Evolutionary conservation across 768 basidiomycete genomes (phyloP), one percentile per base, ranked within the genome.

Genomic region (Mycena galopus): DNA sequence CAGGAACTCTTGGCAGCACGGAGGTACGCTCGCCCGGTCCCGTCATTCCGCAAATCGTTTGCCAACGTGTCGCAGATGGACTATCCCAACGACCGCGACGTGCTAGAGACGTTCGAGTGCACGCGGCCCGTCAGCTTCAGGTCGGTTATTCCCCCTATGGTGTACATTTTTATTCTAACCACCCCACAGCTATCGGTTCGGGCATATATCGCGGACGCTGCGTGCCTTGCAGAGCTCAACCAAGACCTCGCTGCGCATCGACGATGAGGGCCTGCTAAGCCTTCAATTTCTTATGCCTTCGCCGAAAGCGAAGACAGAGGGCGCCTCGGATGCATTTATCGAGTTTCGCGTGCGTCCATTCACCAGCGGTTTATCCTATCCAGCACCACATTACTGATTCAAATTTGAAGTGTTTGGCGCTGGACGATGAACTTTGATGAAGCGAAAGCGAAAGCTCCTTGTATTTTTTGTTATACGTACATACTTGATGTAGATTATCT

Each of bases 61-160:
- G 68, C 27, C 44, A 69, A 63, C 74, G 23, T 47, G 21, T 6
- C 19, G 33, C 76, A 97, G 96, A 95, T 98, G 92, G 97, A 99
- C 82, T 99, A 97, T 73, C 96, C 96, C 4, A 96, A 95, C 76
- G 96, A 97, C 77, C 88, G 89, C 58, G 96, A 98, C 60, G 94
- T 99, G 0, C 87, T 98, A 33, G 96, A 98, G 81, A 90, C 91
- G 0, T 96, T 98, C 76, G 94, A 97, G 71, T 98, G 97, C 79
- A 84, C 81, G 14, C 84, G 86, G 39, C 82, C 84, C 9, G 87
- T 96, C 35, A 86, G 84, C 39, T 95, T 94, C 80, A 94, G 91
- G 96, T 96, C 73, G 56, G 84, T 65, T 57, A 25, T 14, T 47
- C 47, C 14, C 16, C 21, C 14, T 12, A 70, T 44, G 56, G 5